Base-by-base conservation (phyloP, 1,139 yeast genomes). In the Hyphopichia pseudoburtonii region DNA sequence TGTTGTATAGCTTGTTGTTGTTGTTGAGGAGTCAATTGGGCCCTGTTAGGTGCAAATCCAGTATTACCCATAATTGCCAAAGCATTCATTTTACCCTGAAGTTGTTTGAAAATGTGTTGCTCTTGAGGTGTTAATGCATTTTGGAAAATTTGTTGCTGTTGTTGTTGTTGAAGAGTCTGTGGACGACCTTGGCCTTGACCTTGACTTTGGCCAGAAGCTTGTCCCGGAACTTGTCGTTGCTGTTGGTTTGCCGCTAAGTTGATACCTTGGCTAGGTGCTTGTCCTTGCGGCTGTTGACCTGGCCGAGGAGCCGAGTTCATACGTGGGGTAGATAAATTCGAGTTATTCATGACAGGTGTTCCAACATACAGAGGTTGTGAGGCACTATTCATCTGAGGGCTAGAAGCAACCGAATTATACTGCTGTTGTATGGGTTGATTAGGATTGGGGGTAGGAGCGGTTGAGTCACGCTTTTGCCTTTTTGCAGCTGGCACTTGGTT, bases 81-180 rank as follows among this genome's bases (percentile, higher is more conserved):
- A 2, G 75, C 64, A 40, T 62, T 61, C 66, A 70, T 67, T 35
- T 69, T 57, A 2, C 61, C 51, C 44, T 70, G 77, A 38, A 68
- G 52, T 42, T 69, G 76, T 40, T 69, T 65, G 55, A 69, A 70
- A 6, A 60, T 52, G 37, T 66, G 73, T 41, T 70, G 77, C 38
- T 71, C 76, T 38, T 69, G 72, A 2, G 74, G 70, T 3, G 66
- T 54, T 31, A 71, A 57, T 6, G 73, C 56, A 41, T 51, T 64
- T 36, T 66, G 75, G 62, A 71, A 70, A 18, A 71, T 62, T 41
- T 70, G 76, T 46, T 70, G 76, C 41, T 70, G 76, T 39, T 70
- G 76, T 35, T 68, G 73, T 39, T 68, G 75, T 37, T 61, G 60
- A 27, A 61, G 49, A 5, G 59, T 46, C 25, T 45, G 54, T 38